These are phyloP conservation scores for Xerocomellus intermedius DNA, from an alignment of 768 basidiomycete species.

Conservation along the genomic window DNA sequence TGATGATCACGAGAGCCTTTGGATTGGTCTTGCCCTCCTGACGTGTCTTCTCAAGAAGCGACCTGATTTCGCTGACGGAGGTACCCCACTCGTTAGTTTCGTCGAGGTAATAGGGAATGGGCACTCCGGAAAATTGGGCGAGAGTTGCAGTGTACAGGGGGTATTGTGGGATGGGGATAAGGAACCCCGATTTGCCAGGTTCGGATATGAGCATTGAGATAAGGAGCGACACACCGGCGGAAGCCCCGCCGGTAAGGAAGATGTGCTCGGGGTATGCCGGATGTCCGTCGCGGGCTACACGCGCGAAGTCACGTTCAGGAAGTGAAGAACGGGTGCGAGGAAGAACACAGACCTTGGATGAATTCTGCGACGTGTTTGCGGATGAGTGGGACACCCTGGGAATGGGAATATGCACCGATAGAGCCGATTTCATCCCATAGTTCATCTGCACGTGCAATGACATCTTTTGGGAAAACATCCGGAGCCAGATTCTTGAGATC, in stretches of 20 bases:
- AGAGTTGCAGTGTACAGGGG: constrained; percentile 96
- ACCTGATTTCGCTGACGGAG: constrained; percentile 61
- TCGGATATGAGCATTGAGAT: constrained; percentile 75
- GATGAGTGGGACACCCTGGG: constrained; percentile 88
- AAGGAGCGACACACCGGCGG: constrained; percentile 86
- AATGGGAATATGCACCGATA: constrained; percentile 94
- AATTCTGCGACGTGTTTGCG: constrained; percentile 86
- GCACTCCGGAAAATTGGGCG: constrained; percentile 75
- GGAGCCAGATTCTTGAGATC: constrained; percentile 75
- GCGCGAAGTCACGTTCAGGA: not conserved
- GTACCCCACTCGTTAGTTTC: constrained; percentile 84
- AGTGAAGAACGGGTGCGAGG: not conserved
- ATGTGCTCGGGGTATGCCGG: constrained; percentile 81
- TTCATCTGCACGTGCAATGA: constrained; percentile 76
- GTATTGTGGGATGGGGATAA: constrained; percentile 98
- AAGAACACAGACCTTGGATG: constrained; percentile 63
- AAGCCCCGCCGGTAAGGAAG: constrained; percentile 94
- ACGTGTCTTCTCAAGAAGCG: constrained; percentile 63
- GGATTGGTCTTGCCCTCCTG: constrained; percentile 55
- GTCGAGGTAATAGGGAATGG: constrained; percentile 87
- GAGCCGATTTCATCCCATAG: constrained; percentile 86
- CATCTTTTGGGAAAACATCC: constrained; percentile 81
- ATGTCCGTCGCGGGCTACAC: constrained; percentile 83
- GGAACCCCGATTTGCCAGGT: constrained; percentile 63
- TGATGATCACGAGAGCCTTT: constrained; percentile 94